These are phyloP conservation scores for Musa troglodytarum DNA, from an alignment of 176 grass and related monocot genomes.

Conservation along the genomic window DNA sequence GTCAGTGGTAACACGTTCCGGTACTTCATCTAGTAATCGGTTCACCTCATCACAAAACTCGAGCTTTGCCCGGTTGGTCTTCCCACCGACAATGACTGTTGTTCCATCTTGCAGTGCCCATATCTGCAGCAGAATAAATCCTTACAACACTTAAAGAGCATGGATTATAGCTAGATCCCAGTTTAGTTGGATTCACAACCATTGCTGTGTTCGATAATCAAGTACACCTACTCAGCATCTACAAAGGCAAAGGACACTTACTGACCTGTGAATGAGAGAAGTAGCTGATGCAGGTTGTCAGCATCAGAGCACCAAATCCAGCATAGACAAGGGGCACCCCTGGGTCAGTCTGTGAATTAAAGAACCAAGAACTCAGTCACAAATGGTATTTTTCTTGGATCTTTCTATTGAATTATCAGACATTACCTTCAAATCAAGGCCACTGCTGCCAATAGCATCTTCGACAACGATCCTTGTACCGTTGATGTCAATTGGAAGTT, in stretches of 20 bases:
- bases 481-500: conserved; percentile 85
- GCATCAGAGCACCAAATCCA: conserved; percentile 95
- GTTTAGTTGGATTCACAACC: not conserved
- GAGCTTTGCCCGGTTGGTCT: conserved; percentile 77
- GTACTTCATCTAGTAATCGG: conserved; percentile 69
- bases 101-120: conserved; percentile 96
- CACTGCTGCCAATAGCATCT: conserved; percentile 88
- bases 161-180: not conserved
- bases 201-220: no score
- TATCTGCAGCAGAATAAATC: conserved; percentile 37
- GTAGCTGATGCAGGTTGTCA: conserved; percentile 88
- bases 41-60: conserved; percentile 87
- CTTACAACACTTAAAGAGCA: not conserved
- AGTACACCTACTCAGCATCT: not conserved
- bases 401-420: not conserved
- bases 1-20: conserved; percentile 42
- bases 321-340: conserved; percentile 88
- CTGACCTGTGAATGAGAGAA: conserved; percentile 73
- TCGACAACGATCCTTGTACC: conserved; percentile 91
- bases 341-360: conserved; percentile 64
- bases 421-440: conserved; percentile 81
- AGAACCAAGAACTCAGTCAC: not conserved
- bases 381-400: not conserved
- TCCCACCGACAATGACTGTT: conserved; percentile 64
- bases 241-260: not conserved